Percentiles rank a stretch among this genome's conserved stretches.
These are phyloP conservation scores for Anthracocystis panici-leucophaei DNA, from an alignment of 1,284 basidiomycete species.

Conservation along the genomic window DNA sequence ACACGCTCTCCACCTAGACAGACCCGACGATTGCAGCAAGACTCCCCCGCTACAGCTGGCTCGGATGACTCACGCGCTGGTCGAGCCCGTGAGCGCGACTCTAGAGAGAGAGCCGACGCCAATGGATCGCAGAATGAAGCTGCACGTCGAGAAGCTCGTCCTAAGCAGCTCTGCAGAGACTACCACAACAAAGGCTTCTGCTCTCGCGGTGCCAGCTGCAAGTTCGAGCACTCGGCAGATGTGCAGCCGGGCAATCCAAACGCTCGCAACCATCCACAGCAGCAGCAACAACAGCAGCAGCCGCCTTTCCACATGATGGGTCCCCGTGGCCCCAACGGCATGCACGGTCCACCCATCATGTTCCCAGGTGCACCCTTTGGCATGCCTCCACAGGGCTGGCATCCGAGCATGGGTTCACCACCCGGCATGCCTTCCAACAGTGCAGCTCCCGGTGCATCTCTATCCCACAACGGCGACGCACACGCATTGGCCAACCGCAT, in stretches of 20 bases:
- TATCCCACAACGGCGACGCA: slow-evolving; percentile 29
- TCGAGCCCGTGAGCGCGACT: slow-evolving; percentile 37
- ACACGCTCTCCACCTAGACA: slow-evolving; percentile 47
- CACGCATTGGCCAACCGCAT: slow-evolving; percentile 39
- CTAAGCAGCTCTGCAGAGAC: slow-evolving; percentile 64
- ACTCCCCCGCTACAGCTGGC: slow-evolving; percentile 13
- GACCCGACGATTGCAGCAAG: slow-evolving; percentile 31
- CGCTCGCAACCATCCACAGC: slow-evolving; percentile 23
- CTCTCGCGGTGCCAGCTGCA: slow-evolving; percentile 87
- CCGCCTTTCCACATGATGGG: slow-evolving; percentile 47
- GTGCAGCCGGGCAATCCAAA: slow-evolving; percentile 32
- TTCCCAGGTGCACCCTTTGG: slow-evolving; percentile 48
- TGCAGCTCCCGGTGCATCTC: slow-evolving; percentile 19
- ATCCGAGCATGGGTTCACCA: slow-evolving; percentile 37
- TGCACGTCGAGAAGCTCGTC: slow-evolving; percentile 24
- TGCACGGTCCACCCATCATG: slow-evolving; percentile 50
- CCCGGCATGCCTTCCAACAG: slow-evolving; percentile 28
- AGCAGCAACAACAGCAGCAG: slow-evolving; percentile 21
- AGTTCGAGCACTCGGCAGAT: slow-evolving; percentile 79
- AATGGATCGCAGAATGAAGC: slow-evolving; percentile 23
- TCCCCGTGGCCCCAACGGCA: slow-evolving; percentile 29
- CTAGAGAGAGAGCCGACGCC: slow-evolving; percentile 34
- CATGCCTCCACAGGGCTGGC: slow-evolving; percentile 51
- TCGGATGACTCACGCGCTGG: slow-evolving; percentile 23
- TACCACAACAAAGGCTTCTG: slow-evolving; percentile 77